Conservation (phyloP, 352 stramenopile species). For the Pseudoperonospora humuli region DNA sequence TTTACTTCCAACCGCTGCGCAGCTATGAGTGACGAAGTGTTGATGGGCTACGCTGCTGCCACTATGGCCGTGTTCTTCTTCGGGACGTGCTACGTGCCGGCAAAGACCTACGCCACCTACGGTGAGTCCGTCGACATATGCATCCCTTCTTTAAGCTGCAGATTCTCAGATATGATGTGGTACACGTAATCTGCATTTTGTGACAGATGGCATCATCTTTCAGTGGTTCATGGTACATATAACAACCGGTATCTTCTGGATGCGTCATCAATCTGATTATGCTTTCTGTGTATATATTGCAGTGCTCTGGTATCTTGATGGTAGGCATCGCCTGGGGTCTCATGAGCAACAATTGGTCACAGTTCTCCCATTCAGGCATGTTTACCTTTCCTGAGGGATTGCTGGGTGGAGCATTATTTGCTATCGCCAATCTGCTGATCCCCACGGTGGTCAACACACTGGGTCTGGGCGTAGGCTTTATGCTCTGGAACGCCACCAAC, state of each 20-base stretch:
- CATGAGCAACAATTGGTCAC: constrained; percentile 73
- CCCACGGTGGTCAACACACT: constrained; percentile 81
- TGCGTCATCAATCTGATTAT: constrained; percentile 5
- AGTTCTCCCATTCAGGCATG: constrained; percentile 64
- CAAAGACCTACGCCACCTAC: constrained; percentile 78
- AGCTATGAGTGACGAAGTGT: constrained; percentile 26
- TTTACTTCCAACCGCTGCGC: not conserved
- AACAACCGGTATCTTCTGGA: not conserved
- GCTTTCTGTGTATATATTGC: constrained; percentile 4
- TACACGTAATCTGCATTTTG: constrained; percentile 12
- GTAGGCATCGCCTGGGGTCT: constrained; percentile 68
- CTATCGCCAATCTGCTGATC: constrained; percentile 76
- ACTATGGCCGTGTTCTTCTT: constrained; percentile 79
- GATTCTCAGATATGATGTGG: constrained; percentile 5
- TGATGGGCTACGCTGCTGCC: constrained; percentile 51
- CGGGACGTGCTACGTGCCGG: constrained; percentile 76
- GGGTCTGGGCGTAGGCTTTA: constrained; percentile 71
- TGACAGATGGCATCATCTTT: constrained; percentile 78
- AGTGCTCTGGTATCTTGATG: constrained; percentile 83
- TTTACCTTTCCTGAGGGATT: constrained; percentile 75
- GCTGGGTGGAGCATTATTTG: constrained; percentile 68
- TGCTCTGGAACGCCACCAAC: constrained; percentile 84
- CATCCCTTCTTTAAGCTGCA: constrained; percentile 1
- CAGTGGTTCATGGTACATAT: constrained; percentile 80
- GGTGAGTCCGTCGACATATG: constrained; percentile 23